Base-by-base conservation (phyloP, 805 yeast species). In the Priceomyces medius region DNA sequence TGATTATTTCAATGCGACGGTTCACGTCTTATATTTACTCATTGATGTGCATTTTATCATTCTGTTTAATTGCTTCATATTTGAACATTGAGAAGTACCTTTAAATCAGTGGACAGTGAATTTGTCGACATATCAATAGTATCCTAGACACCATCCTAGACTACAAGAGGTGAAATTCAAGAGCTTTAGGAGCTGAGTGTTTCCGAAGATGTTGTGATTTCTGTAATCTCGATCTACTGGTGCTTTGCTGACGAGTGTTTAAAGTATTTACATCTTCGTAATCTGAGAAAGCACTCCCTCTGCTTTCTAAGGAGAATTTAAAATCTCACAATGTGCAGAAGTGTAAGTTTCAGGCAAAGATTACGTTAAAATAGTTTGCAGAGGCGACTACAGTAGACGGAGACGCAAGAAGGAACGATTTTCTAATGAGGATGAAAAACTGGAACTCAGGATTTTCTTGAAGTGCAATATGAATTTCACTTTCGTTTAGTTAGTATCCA, bases 61-160 rank as follows among this genome's bases (percentile, higher is more conserved):
- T n/a, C 10, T n/a, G 14, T n/a, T 26, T 14, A 26, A n/a, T 26
- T 12, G 5, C 5, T 12, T 14, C 12, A 26, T 26, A 14, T 7
- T 10, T 23, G n/a, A 12, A 5, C 5, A 12, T 26, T 26, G 29
- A n/a, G 14, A n/a, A 12, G 12, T 26, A 13, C n/a, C 35, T 13
- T 19, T 21, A 32, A 18, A 20, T 32, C 35, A 32, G 21, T 9
- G 6, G 24, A 32, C 21, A 19, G 21, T 18, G 35, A 32, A 18
- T 23, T 36, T 14, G 39, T 27, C 33, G 23, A 27, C 39, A 26
- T 14, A n/a, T 17, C 10, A 4, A 12, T 27, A 26, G 26, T 12
- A 36, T 36, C 39, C 39, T 36, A 17, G 31, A 36, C 40, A 37
- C 40, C 40, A 37, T 37, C 40, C 40, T 37, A 26, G 29, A 26